Evolutionary conservation across 257 asterid species (phyloP), one percentile per base, ranked within the genome.

Genomic region (Thymus quinquecostatus): DNA sequence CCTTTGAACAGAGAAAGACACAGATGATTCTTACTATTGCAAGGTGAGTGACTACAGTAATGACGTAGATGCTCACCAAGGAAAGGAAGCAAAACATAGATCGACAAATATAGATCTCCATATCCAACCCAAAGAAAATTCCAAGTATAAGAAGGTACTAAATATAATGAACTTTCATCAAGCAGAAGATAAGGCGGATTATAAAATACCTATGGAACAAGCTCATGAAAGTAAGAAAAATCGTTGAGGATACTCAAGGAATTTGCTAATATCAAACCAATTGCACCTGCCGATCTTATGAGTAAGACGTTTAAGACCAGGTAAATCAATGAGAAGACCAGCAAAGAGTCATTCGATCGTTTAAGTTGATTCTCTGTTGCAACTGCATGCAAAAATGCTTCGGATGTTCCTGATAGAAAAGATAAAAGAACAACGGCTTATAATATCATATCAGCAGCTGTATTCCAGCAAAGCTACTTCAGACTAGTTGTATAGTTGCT

Each of bases 311-410:
- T 95, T 75, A 88, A 63, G 70, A 84, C 80, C 50, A 95, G 53
- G 82, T 90, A 95, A 73, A 87, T 81, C 74, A 87, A 21, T 38
- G 99, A 92, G 86, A 95, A 95, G 66, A 83, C 77, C 69, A 92
- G 83, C 70, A 88, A 79, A 60, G 86, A 89, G 82, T 87, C 86
- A 75, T 95, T 95, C 30, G 95, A 95, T 66, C 76, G 83, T 77
- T 90, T 88, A 44, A 95, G 92, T 79, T 91, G 84, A 58, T 75
- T 74, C 89, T 95, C 92, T 41, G 89, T 80, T 66, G 99, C 96
- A 77, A 95, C 96, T 33, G 99, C 98, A 66, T 92, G 99, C 84
- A 95, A 70, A 86, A 95, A 95, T 69, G 98, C 97, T 81, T 95
- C 99, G 36, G 98, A 89, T 50, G 96, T 95, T 79, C 98, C 98